Evolutionary conservation across 2,329 filamentous ascomycete species (phyloP), one percentile per base, ranked within the genome.

Genomic region (Aspergillus sp.): DNA sequence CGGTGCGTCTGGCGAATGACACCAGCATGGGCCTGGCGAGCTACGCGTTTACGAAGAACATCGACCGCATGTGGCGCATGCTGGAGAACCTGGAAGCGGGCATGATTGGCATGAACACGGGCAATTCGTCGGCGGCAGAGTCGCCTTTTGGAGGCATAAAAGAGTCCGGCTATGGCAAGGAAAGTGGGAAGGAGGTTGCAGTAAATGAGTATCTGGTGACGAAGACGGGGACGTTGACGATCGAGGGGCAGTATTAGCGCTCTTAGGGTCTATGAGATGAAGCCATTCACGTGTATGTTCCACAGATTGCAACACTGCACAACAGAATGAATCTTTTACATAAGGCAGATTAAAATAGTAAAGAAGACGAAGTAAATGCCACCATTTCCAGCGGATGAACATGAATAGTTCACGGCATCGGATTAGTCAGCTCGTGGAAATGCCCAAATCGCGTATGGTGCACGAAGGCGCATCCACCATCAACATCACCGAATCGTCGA

Each of bases 131-230:
- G 1, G 83, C 84, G 2, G 84, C 84, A 0, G 84, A 87, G 64
- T 81, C 81, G 19, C 84, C 84, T 2, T 87, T 87, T 62, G 84
- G 84, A 16, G 84, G 84, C 2, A 85, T 86, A 62, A 87, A 87
- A 71, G 82, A 86, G 63, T 83, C 79, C 5, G 84, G 84, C 0
- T 87, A 87, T 64, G 84, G 84, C 19, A 87, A 87, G 67, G 84
- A 87, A 64, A 81, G 78, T 30, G 84, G 84, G 14, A 87, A 85
- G 68, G 82, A 86, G 56, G 83, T 87, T 45, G 84, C 83, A 3
- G 77, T 86, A 17, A 75, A 79, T 42, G 83, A 86, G 65, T 86
- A 84, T 60, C 54, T 83, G 60, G 79, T 86, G 42, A 83, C 81
- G 11, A 87, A 87, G 74, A 87, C 84, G 0, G 84, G 83, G 8